Conservation (phyloP, 805 yeast genomes). For the Blastobotrys parvus region DNA sequence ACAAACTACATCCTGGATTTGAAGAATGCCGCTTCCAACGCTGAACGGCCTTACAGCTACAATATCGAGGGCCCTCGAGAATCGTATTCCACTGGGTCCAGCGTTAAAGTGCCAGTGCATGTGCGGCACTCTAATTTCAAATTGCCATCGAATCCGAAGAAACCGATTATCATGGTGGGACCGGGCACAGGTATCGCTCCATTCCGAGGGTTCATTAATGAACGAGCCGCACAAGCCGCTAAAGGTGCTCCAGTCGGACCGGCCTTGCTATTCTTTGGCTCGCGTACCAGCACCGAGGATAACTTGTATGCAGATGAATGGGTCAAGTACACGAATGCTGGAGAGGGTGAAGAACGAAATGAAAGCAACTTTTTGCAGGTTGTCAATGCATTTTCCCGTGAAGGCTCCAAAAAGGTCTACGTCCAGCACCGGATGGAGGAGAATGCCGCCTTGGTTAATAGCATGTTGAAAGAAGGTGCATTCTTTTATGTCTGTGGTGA, state of each 20-base stretch:
- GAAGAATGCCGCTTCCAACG: slow-evolving; percentile 49
- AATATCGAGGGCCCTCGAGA: slow-evolving; percentile 80
- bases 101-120: slow-evolving; percentile 70
- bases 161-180: slow-evolving; percentile 87
- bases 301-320: slow-evolving; percentile 85
- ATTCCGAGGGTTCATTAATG: slow-evolving; percentile 90
- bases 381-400: slow-evolving; percentile 83
- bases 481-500: slow-evolving; percentile 95
- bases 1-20: slow-evolving; percentile 79
- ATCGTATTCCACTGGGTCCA: slow-evolving; percentile 33
- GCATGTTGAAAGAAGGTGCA: slow-evolving; percentile 59
- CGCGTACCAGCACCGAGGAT: slow-evolving; percentile 73
- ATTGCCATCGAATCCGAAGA: slow-evolving; percentile 74
- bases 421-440: slow-evolving; percentile 71
- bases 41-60: slow-evolving; percentile 41
- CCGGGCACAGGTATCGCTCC: slow-evolving; percentile 99
- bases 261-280: slow-evolving; percentile 75
- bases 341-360: slow-evolving; percentile 9
- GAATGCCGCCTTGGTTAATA: slow-evolving; percentile 41
- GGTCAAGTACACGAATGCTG: slow-evolving; percentile 44
- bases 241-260: slow-evolving; percentile 56
- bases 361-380: slow-evolving; percentile 35
- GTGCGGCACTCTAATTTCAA: slow-evolving; percentile 93
- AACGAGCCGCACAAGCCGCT: slow-evolving; percentile 53
- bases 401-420: slow-evolving; percentile 53